A percentile compares a stretch with the other conserved stretches of the same genome.
Conservation (phyloP, 106 monocot species). For the Phalaenopsis aphrodite region DNA sequence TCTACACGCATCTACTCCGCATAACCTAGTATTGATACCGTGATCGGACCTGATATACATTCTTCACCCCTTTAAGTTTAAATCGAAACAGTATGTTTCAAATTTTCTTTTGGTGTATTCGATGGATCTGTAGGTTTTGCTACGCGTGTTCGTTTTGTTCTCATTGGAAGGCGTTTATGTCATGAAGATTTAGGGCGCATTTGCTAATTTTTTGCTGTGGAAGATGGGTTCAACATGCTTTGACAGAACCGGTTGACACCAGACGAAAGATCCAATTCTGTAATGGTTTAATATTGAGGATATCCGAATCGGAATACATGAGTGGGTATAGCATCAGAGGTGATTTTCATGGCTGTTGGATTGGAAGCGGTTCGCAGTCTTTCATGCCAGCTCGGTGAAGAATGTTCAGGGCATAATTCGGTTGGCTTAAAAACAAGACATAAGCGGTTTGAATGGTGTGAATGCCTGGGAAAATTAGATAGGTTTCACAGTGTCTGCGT, state of each 20-base stretch:
- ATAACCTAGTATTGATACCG: background rate
- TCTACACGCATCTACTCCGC: background rate
- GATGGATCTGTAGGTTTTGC: background rate
- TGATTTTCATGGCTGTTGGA: too few relatives aligned
- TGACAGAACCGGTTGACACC: background rate
- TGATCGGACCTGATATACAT: background rate
- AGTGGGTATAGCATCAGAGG: too few relatives aligned
- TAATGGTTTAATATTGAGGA: too few relatives aligned
- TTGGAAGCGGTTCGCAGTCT: too few relatives aligned
- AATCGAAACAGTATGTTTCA: background rate
- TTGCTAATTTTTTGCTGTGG: background rate
- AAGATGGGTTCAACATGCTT: background rate
- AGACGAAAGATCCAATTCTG: too few relatives aligned
- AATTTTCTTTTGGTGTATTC: background rate
- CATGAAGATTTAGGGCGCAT: background rate
- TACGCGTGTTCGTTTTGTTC: background rate
- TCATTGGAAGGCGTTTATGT: background rate
- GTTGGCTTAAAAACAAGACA: too few relatives aligned
- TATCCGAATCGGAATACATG: too few relatives aligned
- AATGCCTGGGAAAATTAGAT: too few relatives aligned
- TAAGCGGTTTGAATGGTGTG: too few relatives aligned
- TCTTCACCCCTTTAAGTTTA: background rate
- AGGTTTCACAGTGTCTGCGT: too few relatives aligned
- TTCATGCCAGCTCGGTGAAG: too few relatives aligned
- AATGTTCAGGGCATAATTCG: too few relatives aligned